Evolutionary conservation across 2,329 filamentous ascomycete genomes (phyloP).

Genomic region (Xylariaceae sp.): DNA sequence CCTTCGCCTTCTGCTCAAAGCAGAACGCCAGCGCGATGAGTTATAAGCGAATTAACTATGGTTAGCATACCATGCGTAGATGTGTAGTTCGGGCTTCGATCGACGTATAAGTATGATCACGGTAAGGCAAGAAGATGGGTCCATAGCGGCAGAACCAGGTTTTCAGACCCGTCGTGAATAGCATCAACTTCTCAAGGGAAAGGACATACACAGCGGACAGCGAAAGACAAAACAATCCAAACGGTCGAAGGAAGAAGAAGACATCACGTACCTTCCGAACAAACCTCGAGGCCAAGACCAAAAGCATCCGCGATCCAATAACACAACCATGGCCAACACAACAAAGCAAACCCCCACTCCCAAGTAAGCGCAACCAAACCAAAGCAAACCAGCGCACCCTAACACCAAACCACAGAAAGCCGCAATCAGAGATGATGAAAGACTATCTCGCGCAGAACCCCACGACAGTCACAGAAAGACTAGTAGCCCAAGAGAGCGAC

Average conservation of each 20-base stretch:
- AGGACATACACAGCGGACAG: background rate
- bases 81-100: slow-evolving; percentile 3
- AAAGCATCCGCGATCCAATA: too few species aligned
- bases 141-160: background rate
- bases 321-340: slow-evolving; percentile 1
- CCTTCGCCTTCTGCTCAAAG: slow-evolving; percentile 8
- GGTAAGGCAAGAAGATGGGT: background rate
- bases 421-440: slow-evolving; percentile 23
- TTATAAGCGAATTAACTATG: slow-evolving; percentile 7
- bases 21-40: slow-evolving; percentile 16
- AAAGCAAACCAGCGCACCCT: background rate
- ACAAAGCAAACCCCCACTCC: background rate
- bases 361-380: slow-evolving; percentile 2
- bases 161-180: background rate
- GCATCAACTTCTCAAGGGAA: background rate
- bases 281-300: background rate
- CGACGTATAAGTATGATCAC: slow-evolving; percentile 10
- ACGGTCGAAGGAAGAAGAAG: too few species aligned
- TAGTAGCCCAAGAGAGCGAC: slow-evolving; percentile 9
- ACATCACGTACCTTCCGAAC: background rate
- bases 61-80: slow-evolving; percentile 12
- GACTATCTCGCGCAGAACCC: slow-evolving; percentile 23
- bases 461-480: slow-evolving; percentile 23
- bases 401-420: slow-evolving; percentile 7
- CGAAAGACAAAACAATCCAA: background rate